Base-by-base conservation (phyloP, 2,329 filamentous ascomycete species). In the Aspergillus ibericus region DNA sequence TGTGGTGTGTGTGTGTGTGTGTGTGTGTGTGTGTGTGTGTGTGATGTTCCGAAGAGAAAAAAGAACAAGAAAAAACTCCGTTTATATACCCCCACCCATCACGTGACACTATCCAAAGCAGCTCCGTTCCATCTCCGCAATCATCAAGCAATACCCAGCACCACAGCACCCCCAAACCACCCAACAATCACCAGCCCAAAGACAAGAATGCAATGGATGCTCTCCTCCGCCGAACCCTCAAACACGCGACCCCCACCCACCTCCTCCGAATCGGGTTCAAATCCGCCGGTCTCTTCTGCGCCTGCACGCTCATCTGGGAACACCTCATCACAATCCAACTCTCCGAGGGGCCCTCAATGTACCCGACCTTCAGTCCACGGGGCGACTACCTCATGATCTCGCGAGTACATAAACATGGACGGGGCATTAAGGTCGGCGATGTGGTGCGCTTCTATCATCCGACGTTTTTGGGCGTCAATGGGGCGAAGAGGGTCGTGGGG, bases 341-440 rank as follows among this genome's bases (percentile, higher is more conserved):
- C 4, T 86, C 87, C 15, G 80, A 81, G 25, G 93, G 93, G 1
- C 86, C 92, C 3, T 93, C 90, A 16, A 98, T 98, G 95, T 83
- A 95, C 52, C 93, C 93, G 7, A 96, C 92, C 0, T 87, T 97
- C 60, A 80, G 82, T 22, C 80, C 87, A 1, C 75, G 80, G 8
- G 88, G 87, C 56, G 89, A 93, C 70, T 87, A 81, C 74, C 81
- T 93, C 48, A 73, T 93, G 12, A 84, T 91, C 54, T 87, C 86
- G 59, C 86, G 86, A 65, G 78, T 81, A n/a, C 83, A 88, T 74
- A 85, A 88, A 6, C 81, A 85, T 29, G 93, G 93, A 4, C 84
- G 88, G 20, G 81, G 79, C 12, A 75, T 90, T 34, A 70, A 77
- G 51, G 88, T 96, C n/a, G 95, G 95, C 27, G 95, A 99, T 75